Evolutionary conservation across 140 eudicot genomes (phyloP), one percentile per base, ranked within the genome.

Genomic region (Senecio squalidus): DNA sequence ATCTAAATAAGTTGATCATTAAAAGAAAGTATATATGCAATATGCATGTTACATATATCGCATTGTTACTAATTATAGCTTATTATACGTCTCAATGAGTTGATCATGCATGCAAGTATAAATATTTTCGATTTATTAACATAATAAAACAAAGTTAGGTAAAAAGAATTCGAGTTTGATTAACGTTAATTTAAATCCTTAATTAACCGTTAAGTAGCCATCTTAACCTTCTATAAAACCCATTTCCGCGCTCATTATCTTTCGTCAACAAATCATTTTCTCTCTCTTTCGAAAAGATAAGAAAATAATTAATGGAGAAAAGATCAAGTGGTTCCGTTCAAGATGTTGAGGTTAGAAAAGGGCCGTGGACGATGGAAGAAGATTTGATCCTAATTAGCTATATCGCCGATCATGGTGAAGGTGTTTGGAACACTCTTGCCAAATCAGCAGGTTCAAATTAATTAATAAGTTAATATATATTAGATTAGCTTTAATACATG

Each of bases 341-440:
- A 44, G 91, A 86, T 22, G 76, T 29, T 47, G 94, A 86, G 64
- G 82, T 91, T 28, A 72, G 98, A 72, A 91, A 86, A 74, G 98
- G 98, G 43, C 98, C 98, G 20, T 91, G 98, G 98, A 91, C 96
- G 24, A 80, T 91, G 95, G 98, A 91, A 58, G 98, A 91, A 74
- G 98, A 91, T 71, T 59, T 76, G 68, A 83, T 91, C 46, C 88
- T 91, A 48, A 91, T 91, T 66, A 86, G 86, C 78, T 91, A 86
- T 73, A 91, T 91, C 47, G 85, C 94, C 0, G 84, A 75, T 66
- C 98, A 91, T 45, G 98, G 98, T 6, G 98, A 91, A 86, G 98
- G 98, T 49, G 95, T 81, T 59, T 91, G 98, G 98, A 91, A 91
- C 73, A 75, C 91, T 28, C 82, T 91, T 3, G 96, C 95, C 18